These are phyloP conservation scores for Scedosporium boydii DNA, from an alignment of 2,329 filamentous ascomycete genomes.

Conservation along the genomic window DNA sequence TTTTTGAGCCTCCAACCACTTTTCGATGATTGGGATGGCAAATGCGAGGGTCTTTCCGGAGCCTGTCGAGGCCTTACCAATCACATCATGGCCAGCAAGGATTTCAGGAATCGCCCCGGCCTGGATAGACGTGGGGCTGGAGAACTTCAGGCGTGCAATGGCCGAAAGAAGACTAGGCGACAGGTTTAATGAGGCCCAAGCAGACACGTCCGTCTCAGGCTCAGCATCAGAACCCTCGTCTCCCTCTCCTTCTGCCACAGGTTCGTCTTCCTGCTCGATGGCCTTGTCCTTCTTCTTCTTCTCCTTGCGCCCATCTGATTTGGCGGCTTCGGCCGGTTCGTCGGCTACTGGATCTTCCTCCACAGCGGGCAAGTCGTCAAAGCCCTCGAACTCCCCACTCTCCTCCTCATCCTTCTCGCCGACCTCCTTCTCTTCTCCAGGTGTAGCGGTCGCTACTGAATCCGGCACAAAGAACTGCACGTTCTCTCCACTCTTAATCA, in stretches of 20 bases:
- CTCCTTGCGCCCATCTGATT: conserved; percentile 16
- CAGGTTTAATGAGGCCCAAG: conserved; percentile 67
- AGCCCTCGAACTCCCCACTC: conserved; percentile 55
- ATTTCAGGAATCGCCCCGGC: conserved; percentile 71
- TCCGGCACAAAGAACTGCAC: conserved; percentile 43
- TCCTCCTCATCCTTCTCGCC: conserved; percentile 19
- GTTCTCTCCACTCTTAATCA: conserved; percentile 57
- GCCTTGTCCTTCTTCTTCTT: conserved; percentile 23
- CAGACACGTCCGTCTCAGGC: conserved; percentile 59
- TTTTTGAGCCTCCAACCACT: conserved; percentile 50
- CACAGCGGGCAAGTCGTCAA: conserved; percentile 39
- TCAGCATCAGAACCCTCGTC: conserved; percentile 31
- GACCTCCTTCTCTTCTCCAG: conserved; percentile 8
- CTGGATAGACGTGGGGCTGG: conserved; percentile 76
- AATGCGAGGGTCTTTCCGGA: conserved; percentile 96
- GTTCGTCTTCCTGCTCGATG: conserved; percentile 14
- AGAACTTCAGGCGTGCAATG: conserved; percentile 70
- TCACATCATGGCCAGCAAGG: conserved; percentile 74
- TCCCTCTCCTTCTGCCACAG: conserved; percentile 29
- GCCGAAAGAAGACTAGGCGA: conserved; percentile 63
- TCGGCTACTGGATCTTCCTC: conserved; percentile 16
- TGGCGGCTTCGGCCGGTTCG: conserved; percentile 19
- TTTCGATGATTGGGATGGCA: conserved; percentile 84
- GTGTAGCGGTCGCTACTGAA: conserved; percentile 10
- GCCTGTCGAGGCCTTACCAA: conserved; percentile 92